phyloP scores from a whole-genome alignment of 257 asterid genomes.

The Euphrasia confusa region DNA sequence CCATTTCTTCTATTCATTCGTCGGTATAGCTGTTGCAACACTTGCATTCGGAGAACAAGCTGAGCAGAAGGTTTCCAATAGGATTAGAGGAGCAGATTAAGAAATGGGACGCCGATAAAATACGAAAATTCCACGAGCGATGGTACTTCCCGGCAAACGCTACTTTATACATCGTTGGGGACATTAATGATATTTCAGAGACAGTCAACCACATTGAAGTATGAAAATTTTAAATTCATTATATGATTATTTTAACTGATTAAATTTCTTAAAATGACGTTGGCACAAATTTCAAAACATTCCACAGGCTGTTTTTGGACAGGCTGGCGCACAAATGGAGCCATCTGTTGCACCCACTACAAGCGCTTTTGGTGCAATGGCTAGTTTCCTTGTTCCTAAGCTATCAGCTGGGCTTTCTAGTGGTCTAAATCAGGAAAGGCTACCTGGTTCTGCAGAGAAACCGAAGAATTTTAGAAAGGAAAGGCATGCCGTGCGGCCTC shows the following conservation, averaged over 20 bases:
- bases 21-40: constrained; percentile 76
- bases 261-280: constrained; percentile 19
- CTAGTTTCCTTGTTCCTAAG: constrained; percentile 93
- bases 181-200: constrained; percentile 72
- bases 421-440: constrained; percentile 63
- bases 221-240: constrained; percentile 25
- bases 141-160: constrained; percentile 99
- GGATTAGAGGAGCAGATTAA: constrained; percentile 98
- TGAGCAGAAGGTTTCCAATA: constrained; percentile 93
- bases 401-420: constrained; percentile 66
- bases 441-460: constrained; percentile 58
- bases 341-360: constrained; percentile 50
- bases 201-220: constrained; percentile 86
- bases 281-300: constrained; percentile 20
- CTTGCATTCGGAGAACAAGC: constrained; percentile 96
- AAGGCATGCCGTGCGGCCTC: constrained; percentile 96
- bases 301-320: constrained; percentile 84
- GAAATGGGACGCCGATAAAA: constrained; percentile 98
- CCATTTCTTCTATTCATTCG: constrained; percentile 27
- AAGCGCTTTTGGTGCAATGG: constrained; percentile 94
- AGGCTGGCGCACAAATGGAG: constrained; percentile 58
- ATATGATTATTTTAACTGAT: not conserved
- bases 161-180: constrained; percentile 96
- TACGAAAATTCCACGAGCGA: constrained; percentile 92
- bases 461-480: constrained; percentile 59